These are phyloP conservation scores for Eucalyptus pauciflora DNA, from an alignment of 345 rosid species.

Conservation along the genomic window DNA sequence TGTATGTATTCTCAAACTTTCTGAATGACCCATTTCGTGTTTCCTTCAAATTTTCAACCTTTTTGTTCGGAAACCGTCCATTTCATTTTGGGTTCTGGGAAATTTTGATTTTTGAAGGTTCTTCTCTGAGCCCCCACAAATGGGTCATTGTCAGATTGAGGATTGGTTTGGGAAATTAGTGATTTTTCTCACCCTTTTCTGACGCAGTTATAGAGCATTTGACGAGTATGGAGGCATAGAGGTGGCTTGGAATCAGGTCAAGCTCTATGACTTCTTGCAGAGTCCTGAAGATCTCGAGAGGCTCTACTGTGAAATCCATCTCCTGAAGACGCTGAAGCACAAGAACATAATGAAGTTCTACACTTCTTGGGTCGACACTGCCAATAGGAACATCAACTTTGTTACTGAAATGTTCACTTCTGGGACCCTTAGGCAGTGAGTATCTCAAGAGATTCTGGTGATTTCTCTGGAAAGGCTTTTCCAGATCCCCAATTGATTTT, in stretches of 20 bases:
- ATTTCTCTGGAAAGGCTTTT: not conserved
- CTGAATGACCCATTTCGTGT: slow-evolving; percentile 7
- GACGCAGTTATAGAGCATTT: slow-evolving; percentile 76
- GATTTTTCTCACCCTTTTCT: slow-evolving; percentile 14
- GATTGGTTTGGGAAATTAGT: slow-evolving; percentile 5
- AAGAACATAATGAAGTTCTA: slow-evolving; percentile 84
- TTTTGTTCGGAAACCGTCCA: not conserved
- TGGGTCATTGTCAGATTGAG: slow-evolving; percentile 8
- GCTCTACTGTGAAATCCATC: slow-evolving; percentile 91
- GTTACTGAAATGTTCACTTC: slow-evolving; percentile 97
- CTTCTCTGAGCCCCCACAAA: not conserved
- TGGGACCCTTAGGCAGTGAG: slow-evolving; percentile 88
- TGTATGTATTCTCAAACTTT: slow-evolving; percentile 32
- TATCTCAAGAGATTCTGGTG: not conserved
- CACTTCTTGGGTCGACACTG: slow-evolving; percentile 84
- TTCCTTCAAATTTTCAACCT: not conserved
- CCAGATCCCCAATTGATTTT: not conserved
- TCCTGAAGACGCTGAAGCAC: slow-evolving; percentile 86
- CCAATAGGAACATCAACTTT: slow-evolving; percentile 80
- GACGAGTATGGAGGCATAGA: slow-evolving; percentile 93
- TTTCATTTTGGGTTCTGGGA: not conserved
- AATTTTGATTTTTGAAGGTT: not conserved
- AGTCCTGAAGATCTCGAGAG: slow-evolving; percentile 95
- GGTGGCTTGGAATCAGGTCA: slow-evolving; percentile 99
- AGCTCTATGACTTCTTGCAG: slow-evolving; percentile 81